Evolutionary conservation across 345 rosid species (phyloP).

Genomic region (Lepidium didymum): DNA sequence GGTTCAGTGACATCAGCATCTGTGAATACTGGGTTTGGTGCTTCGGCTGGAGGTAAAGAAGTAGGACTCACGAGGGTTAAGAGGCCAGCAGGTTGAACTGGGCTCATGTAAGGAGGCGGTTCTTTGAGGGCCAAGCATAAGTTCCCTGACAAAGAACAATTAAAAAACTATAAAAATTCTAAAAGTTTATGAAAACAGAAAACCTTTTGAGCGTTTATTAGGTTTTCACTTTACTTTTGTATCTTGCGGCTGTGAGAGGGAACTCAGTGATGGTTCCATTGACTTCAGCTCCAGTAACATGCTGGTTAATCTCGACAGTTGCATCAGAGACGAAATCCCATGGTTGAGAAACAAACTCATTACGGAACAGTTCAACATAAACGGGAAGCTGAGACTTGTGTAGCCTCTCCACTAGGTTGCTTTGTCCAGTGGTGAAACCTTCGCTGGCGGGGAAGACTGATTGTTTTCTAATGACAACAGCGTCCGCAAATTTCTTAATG

Average conservation of each 20-base stretch:
- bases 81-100: constrained; percentile 50
- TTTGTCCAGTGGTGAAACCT: constrained; percentile 33
- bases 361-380: constrained; percentile 57
- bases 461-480: constrained; percentile 49
- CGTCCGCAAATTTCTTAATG: constrained; percentile 61
- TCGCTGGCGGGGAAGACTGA: constrained; percentile 43
- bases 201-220: not conserved
- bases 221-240: constrained; percentile 55
- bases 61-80: constrained; percentile 13
- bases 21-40: constrained; percentile 54
- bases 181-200: not conserved
- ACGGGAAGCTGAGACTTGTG: constrained; percentile 45
- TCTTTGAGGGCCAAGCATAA: constrained; percentile 31
- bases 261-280: constrained; percentile 72
- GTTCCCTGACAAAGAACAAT: constrained; percentile 46
- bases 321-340: constrained; percentile 89
- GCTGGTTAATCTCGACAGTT: constrained; percentile 65
- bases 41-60: constrained; percentile 58
- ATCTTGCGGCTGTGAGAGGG: constrained; percentile 69
- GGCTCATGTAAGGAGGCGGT: constrained; percentile 52
- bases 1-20: constrained; percentile 53
- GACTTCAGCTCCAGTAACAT: constrained; percentile 21
- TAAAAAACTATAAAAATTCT: not conserved
- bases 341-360: constrained; percentile 87
- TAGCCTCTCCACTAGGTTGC: constrained; percentile 48